phyloP scores from a whole-genome alignment of 495 filamentous ascomycete genomes.

The Lasiosphaeria miniovina region DNA sequence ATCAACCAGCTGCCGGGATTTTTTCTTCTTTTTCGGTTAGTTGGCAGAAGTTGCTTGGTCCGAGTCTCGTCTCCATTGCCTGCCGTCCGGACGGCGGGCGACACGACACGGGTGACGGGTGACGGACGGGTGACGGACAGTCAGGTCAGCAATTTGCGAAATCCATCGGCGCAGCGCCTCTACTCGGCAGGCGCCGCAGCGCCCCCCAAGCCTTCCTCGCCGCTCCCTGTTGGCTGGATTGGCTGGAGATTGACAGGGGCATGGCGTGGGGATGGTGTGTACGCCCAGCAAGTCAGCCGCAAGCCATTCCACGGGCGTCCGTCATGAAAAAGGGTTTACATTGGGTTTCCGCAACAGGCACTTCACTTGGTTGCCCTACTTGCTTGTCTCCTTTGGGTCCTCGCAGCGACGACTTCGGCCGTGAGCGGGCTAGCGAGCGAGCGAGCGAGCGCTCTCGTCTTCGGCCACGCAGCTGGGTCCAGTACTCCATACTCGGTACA shows the following conservation, averaged over 20 bases:
- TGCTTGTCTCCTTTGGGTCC: background rate
- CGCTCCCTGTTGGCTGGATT: background rate
- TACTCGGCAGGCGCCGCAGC: background rate
- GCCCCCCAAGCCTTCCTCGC: background rate
- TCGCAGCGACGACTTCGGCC: background rate
- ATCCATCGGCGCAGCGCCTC: slow-evolving; percentile 3
- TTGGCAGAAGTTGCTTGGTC: too few relatives aligned
- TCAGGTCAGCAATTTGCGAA: background rate
- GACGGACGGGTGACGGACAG: too few relatives aligned
- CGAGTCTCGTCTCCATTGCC: too few relatives aligned
- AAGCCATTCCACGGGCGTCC: background rate
- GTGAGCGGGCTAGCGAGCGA: too few relatives aligned
- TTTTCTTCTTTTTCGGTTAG: too few relatives aligned
- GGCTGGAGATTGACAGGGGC: background rate
- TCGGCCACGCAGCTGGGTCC: too few relatives aligned
- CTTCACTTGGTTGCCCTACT: background rate
- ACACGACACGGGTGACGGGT: too few relatives aligned
- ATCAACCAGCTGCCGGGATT: too few relatives aligned
- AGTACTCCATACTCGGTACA: too few relatives aligned
- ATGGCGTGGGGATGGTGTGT: background rate
- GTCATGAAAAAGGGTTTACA: background rate
- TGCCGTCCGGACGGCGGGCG: too few relatives aligned
- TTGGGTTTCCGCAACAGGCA: background rate
- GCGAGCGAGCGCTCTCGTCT: too few relatives aligned
- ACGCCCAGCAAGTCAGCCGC: background rate